Conservation (phyloP, 2,329 filamentous ascomycete species). For the Emmonsia crescens region DNA sequence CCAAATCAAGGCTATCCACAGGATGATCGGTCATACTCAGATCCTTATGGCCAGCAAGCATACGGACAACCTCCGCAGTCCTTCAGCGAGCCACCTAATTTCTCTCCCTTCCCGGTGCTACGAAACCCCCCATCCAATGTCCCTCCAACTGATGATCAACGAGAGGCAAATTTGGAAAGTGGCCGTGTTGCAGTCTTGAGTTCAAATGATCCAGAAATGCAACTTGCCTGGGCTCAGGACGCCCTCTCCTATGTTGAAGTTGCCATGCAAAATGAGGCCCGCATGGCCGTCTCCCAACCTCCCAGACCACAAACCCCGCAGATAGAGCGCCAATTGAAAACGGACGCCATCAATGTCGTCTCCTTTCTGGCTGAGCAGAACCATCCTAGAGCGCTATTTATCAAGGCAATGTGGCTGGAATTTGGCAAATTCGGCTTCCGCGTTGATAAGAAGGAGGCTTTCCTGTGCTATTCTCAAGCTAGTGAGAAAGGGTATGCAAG, state of each 20-base stretch:
- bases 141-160: constrained; percentile 85
- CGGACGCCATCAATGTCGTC: constrained; percentile 87
- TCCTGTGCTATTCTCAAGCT: constrained; percentile 73
- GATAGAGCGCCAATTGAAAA: constrained; percentile 75
- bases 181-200: constrained; percentile 75
- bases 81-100: constrained; percentile 54
- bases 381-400: constrained; percentile 88
- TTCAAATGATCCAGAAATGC: constrained; percentile 91
- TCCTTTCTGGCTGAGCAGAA: constrained; percentile 80
- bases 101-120: constrained; percentile 85
- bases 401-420: constrained; percentile 92
- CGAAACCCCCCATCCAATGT: constrained; percentile 71
- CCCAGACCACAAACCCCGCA: constrained; percentile 67
- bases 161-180: constrained; percentile 78
- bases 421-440: constrained; percentile 92
- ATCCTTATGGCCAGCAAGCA: constrained; percentile 39
- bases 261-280: constrained; percentile 62
- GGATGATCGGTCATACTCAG: constrained; percentile 8
- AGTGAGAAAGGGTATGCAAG: constrained; percentile 75
- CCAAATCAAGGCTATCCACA: constrained; percentile 14
- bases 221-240: constrained; percentile 93
- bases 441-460: constrained; percentile 90
- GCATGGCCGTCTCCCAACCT: constrained; percentile 49
- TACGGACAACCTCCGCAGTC: constrained; percentile 3
- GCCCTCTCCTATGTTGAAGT: constrained; percentile 81